A percentile compares a stretch with the other conserved stretches of the same genome.
Evolutionary conservation across 306 rosid genomes (phyloP).

Genomic region (Lathyrus aphaca): DNA sequence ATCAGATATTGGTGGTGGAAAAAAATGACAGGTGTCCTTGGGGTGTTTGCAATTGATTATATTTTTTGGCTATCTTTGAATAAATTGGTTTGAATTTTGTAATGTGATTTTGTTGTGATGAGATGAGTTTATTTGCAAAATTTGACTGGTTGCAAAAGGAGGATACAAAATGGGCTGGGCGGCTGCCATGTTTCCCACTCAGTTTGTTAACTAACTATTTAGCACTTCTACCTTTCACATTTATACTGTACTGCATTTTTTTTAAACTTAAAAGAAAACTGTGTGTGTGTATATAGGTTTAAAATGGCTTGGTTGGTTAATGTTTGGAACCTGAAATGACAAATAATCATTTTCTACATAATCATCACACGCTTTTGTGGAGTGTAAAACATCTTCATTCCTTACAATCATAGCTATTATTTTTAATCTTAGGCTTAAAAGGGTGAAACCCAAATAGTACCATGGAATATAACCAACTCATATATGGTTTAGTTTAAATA

Average conservation of each 20-base stretch:
- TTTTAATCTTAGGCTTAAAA: neutral
- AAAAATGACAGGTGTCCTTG: too few species aligned
- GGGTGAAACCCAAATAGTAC: too few species aligned
- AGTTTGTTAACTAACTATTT: neutral
- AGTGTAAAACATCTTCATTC: slow-evolving; percentile 9
- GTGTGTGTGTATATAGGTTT: too few species aligned
- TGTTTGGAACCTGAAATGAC: neutral
- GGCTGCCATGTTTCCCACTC: slow-evolving; percentile 12
- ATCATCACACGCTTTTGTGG: slow-evolving; percentile 9
- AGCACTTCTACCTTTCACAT: neutral
- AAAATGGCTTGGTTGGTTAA: neutral
- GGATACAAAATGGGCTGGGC: neutral
- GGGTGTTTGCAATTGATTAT: too few species aligned
- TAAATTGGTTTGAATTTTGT: too few species aligned
- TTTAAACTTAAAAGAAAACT: too few species aligned
- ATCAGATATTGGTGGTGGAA: too few species aligned
- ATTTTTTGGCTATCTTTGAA: too few species aligned
- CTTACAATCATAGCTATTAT: neutral
- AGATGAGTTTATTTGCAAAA: neutral
- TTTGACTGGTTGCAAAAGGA: neutral
- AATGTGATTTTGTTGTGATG: neutral
- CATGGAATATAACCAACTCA: too few species aligned
- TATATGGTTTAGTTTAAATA: too few species aligned
- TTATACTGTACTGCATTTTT: neutral
- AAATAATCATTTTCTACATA: neutral